A percentile compares a stretch with the other conserved stretches of the same genome.
Evolutionary conservation across 441 rosid genomes (phyloP).

Genomic region (Metrosideros polymorpha): DNA sequence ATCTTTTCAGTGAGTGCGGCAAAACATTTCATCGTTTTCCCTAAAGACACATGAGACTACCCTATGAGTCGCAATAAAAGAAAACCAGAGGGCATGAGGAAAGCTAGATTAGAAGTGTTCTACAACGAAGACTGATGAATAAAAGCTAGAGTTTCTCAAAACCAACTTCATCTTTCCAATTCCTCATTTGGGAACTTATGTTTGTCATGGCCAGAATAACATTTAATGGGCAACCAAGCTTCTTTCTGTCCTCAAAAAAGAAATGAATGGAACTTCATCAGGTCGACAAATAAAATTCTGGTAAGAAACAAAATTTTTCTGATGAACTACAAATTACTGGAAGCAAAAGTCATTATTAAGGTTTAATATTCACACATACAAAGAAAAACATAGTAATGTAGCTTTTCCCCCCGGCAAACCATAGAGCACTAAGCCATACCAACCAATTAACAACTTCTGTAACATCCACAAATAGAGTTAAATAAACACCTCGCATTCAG

Average conservation of each 20-base stretch:
- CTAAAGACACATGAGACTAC: background rate
- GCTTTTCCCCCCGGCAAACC: background rate
- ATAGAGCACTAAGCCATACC: background rate
- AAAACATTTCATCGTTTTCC: background rate
- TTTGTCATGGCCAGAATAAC: background rate
- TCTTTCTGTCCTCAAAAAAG: background rate
- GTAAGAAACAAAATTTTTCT: background rate
- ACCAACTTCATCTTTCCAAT: background rate
- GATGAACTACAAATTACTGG: background rate
- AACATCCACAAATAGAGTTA: background rate
- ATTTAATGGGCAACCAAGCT: background rate
- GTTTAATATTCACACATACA: background rate
- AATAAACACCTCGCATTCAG: slow-evolving; percentile 39
- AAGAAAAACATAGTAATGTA: background rate
- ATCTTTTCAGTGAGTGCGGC: background rate
- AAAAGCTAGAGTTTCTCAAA: background rate
- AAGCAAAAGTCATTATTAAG: background rate
- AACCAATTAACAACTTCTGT: background rate
- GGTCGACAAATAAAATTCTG: background rate
- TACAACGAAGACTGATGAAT: background rate
- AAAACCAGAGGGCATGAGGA: background rate
- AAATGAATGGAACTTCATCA: background rate
- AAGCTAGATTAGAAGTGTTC: background rate
- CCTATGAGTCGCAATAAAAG: background rate
- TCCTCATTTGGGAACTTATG: background rate